A percentile compares a stretch with the other conserved stretches of the same genome.
Conservation (phyloP, 768 basidiomycete species). For the Boletus rex-veris region DNA sequence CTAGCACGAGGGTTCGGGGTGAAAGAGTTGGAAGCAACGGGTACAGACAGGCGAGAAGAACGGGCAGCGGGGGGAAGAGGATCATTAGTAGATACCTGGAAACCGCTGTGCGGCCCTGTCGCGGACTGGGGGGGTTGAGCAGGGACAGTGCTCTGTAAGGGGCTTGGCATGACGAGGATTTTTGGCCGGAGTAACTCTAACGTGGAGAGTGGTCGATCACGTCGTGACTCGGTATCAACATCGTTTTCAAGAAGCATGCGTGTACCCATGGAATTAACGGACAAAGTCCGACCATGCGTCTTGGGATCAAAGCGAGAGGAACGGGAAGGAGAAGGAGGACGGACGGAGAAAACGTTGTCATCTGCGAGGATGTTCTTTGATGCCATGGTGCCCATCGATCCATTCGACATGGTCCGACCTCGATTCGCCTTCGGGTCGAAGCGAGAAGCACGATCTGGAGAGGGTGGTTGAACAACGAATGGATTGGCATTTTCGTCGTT, state of each 20-base stretch:
- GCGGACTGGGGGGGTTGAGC: slow-evolving; percentile 33
- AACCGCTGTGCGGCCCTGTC: slow-evolving; percentile 48
- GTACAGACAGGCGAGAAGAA: slow-evolving; percentile 46
- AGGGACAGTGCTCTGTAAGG: slow-evolving; percentile 54
- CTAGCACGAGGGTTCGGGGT: slow-evolving; percentile 74
- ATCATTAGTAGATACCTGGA: slow-evolving; percentile 63
- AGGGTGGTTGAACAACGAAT: slow-evolving; percentile 35
- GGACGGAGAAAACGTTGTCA: slow-evolving; percentile 67
- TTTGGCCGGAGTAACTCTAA: slow-evolving; percentile 83
- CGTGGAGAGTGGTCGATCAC: slow-evolving; percentile 67
- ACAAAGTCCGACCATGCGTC: slow-evolving; percentile 56
- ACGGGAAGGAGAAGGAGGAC: slow-evolving; percentile 56
- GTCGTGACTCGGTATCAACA: slow-evolving; percentile 28
- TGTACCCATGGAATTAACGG: slow-evolving; percentile 65
- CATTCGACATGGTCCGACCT: slow-evolving; percentile 43
- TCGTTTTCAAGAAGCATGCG: slow-evolving; percentile 59
- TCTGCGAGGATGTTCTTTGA: slow-evolving; percentile 35
- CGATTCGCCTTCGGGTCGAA: slow-evolving; percentile 41
- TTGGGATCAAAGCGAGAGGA: slow-evolving; percentile 84
- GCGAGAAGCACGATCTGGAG: slow-evolving; percentile 39
- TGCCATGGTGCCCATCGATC: slow-evolving; percentile 40
- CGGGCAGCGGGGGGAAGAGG: slow-evolving; percentile 70
- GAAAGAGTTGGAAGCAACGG: slow-evolving; percentile 58
- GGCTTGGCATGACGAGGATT: slow-evolving; percentile 92
- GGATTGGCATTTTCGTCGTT: slow-evolving; percentile 32